Conservation (phyloP, 2,329 filamentous ascomycete species). For the Pseudocercospora fijiensis region DNA sequence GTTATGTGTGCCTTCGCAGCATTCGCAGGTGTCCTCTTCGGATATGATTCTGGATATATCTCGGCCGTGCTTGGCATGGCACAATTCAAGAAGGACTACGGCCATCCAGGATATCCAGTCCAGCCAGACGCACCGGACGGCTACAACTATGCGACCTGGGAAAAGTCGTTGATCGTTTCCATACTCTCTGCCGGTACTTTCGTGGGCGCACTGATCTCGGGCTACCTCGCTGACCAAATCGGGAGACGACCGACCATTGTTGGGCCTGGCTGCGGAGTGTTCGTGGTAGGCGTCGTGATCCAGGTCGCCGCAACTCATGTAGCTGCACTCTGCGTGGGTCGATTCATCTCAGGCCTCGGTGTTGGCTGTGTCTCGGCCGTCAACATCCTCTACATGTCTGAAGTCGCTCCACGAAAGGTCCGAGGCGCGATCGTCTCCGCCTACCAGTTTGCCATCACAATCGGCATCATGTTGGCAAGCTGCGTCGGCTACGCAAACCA, state of each 20-base stretch:
- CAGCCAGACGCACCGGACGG: slow-evolving; percentile 22
- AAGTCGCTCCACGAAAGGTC: slow-evolving; percentile 61
- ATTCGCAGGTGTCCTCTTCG: slow-evolving; percentile 62
- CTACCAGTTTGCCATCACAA: slow-evolving; percentile 81
- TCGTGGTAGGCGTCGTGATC: slow-evolving; percentile 54
- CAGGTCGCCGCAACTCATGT: slow-evolving; percentile 63
- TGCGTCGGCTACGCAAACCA: slow-evolving; percentile 73
- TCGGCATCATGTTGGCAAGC: slow-evolving; percentile 73
- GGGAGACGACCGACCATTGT: slow-evolving; percentile 67
- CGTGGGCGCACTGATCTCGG: slow-evolving; percentile 63
- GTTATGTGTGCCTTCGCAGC: slow-evolving; percentile 61
- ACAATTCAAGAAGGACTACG: slow-evolving; percentile 47
- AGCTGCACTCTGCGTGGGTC: slow-evolving; percentile 66
- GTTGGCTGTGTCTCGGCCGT: slow-evolving; percentile 70
- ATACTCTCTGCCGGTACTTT: slow-evolving; percentile 77
- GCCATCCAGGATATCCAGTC: slow-evolving; percentile 24
- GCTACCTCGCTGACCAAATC: slow-evolving; percentile 61
- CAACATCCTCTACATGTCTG: slow-evolving; percentile 50
- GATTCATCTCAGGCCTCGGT: slow-evolving; percentile 71
- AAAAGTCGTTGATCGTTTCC: slow-evolving; percentile 65
- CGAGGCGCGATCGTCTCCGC: slow-evolving; percentile 75
- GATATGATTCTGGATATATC: slow-evolving; percentile 60
- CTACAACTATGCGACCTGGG: slow-evolving; percentile 34
- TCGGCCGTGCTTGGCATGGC: slow-evolving; percentile 52
- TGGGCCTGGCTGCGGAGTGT: slow-evolving; percentile 58